Evolutionary conservation across 2,329 filamentous ascomycete species (phyloP), one percentile per base, ranked within the genome.

Genomic region (Claviceps sp.): DNA sequence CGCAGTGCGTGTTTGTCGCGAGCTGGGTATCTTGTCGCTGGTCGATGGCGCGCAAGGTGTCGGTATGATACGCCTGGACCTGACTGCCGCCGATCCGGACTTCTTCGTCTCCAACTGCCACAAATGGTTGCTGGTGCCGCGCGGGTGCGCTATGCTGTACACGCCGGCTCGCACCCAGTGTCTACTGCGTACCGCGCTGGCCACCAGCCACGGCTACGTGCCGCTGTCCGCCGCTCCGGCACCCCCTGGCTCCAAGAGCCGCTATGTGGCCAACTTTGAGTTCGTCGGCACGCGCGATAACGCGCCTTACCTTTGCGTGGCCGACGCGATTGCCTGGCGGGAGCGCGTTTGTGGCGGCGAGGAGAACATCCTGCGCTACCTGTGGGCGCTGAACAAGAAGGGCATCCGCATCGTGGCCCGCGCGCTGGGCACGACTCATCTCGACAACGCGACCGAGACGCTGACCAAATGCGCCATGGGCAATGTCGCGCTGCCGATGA

Each of bases 21-120:
- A 83, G 52, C 71, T 83, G 23, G 79, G 77, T 0, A 70, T 96
- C 3, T 62, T 91, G 50, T 89, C 84, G 59, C 71, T 88, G 20
- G 72, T 96, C 39, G 91, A 97, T 63, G 90, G 80, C 16, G 91
- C 91, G 0, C 91, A 97, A 66, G 84, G 85, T 1, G 70, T 95
- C 23, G 91, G 91, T 2, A 85, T 93, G 66, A 75, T 95, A 7
- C 72, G 77, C 1, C 66, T 96, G 7, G 79, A 94, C 64, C 68
- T 96, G 14, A 56, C 63, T 0, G 65, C 68, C 4, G 69, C 89
- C 2, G 78, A 89, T 55, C 83, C 88, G 0, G 90, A 96, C 66
- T 96, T 95, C 69, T 87, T 94, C 61, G 77, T 91, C 14, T 84
- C 77, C 51, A 96, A 96, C 65, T 87, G 82, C 59, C 87, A 95